Conservation (phyloP, 2,329 filamentous ascomycete species). For the Epichloe sylvatica region DNA sequence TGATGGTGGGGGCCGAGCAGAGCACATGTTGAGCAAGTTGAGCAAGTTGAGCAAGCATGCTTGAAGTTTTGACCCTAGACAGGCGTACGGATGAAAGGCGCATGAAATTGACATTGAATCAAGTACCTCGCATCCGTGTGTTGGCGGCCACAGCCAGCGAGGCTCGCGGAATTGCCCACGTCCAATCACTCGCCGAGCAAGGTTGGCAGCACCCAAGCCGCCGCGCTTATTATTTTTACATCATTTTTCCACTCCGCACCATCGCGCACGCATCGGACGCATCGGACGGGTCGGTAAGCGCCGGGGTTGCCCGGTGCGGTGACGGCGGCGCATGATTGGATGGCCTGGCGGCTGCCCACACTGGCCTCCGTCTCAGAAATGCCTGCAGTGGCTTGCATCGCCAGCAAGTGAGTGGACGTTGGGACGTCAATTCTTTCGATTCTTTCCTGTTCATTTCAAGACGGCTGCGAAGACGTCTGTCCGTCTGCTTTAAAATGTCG, state of each 20-base stretch:
- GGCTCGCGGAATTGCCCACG: no score
- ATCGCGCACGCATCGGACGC: no score
- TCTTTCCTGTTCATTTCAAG: not conserved
- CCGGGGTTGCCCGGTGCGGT: not conserved
- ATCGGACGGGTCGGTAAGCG: slow-evolving; percentile 2
- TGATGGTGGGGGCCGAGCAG: not conserved
- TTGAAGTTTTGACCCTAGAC: slow-evolving; percentile 24
- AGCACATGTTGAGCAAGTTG: not conserved
- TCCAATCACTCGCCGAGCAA: not conserved
- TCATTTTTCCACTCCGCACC: not conserved
- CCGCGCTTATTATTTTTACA: not conserved
- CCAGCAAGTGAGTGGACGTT: not conserved
- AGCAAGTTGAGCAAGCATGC: slow-evolving; percentile 9
- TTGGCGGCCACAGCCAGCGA: no score
- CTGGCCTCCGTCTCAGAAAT: slow-evolving; percentile 9
- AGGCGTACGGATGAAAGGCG: slow-evolving; percentile 24
- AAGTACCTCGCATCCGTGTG: slow-evolving; percentile 2
- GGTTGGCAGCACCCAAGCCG: no score
- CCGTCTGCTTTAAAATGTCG: not conserved
- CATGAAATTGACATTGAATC: slow-evolving; percentile 21
- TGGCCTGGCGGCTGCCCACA: slow-evolving; percentile 11
- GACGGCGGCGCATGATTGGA: slow-evolving; percentile 10
- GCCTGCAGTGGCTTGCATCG: not conserved
- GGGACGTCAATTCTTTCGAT: no score
- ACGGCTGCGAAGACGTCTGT: not conserved